Base-by-base conservation (phyloP, 441 rosid species). In the Erodium trifolium region DNA sequence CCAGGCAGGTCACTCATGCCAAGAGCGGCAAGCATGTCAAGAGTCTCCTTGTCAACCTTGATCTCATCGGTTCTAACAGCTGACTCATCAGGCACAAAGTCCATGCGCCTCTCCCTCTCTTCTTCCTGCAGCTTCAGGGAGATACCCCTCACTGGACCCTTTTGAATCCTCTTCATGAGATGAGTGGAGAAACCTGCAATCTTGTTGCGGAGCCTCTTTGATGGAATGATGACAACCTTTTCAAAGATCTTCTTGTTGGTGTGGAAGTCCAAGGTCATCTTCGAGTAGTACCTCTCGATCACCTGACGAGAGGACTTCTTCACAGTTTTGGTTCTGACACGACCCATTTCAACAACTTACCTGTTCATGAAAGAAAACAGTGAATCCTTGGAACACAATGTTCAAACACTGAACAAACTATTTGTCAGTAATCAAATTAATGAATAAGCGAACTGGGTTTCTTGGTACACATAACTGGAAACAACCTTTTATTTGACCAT, bases 181-280 rank as follows among this genome's bases (percentile, higher is more conserved):
- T 51, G 57, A 14, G 57, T 51, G 17, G 57, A 51, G 57, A 51
- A 51, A 4, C 57, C 57, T 4, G 57, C 57, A 51, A 51, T 51
- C 57, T 51, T 51, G 57, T 51, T 51, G 57, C 57, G 57, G 57
- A 51, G 57, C 57, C 57, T 51, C 57, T 51, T 51, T 51, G 57
- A 51, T 13, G 57, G 57, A 51, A 51, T 51, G 57, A 51, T 51
- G 57, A 18, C 57, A 1, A 51, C 57, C 57, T 51, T 18, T 51
- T 51, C 57, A 18, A 51, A n/a, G 57, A 51, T 51, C 57, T 51
- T 51, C 57, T 51, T 51, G 57, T 51, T 51, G 2, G 57, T 51
- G 57, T 51, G 57, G 57, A 51, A 51, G 57, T 51, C 57, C 57
- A 51, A 13, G 57, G 57, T 51, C 57, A 51, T 51, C 57, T 51